phyloP scores from a whole-genome alignment of 2,329 filamentous ascomycete species.

The Fusarium sp. region DNA sequence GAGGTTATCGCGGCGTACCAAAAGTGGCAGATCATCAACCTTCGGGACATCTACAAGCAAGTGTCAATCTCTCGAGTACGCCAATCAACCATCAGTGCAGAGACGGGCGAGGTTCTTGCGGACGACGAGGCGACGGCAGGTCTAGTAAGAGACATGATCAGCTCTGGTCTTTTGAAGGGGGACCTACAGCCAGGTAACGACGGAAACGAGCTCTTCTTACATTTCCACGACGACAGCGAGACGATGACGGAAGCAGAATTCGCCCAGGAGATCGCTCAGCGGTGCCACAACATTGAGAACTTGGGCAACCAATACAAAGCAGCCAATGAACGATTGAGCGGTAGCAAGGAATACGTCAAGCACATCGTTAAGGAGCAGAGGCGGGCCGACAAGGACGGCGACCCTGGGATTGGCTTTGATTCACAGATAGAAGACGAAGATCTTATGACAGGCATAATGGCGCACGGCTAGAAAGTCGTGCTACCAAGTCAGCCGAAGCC shows the following conservation, averaged over 20 bases:
- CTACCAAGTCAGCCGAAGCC: not conserved
- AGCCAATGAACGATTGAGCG: slow-evolving; percentile 66
- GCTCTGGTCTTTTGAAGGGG: slow-evolving; percentile 64
- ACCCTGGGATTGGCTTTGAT: slow-evolving; percentile 57
- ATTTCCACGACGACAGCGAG: slow-evolving; percentile 60
- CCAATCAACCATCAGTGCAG: slow-evolving; percentile 64
- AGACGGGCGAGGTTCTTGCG: slow-evolving; percentile 61
- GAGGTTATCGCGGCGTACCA: slow-evolving; percentile 79
- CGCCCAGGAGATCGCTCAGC: slow-evolving; percentile 58
- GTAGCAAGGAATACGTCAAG: slow-evolving; percentile 68
- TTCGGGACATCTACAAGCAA: slow-evolving; percentile 77
- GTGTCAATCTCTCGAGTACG: slow-evolving; percentile 67
- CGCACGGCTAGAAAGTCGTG: slow-evolving; percentile 24
- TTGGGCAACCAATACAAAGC: slow-evolving; percentile 62
- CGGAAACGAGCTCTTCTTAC: slow-evolving; percentile 61
- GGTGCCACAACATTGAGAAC: slow-evolving; percentile 57
- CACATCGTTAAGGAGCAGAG: slow-evolving; percentile 61
- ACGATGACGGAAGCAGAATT: slow-evolving; percentile 65
- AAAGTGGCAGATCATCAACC: slow-evolving; percentile 78
- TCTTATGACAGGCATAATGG: slow-evolving; percentile 64
- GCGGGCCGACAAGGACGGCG: slow-evolving; percentile 59
- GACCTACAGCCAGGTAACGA: slow-evolving; percentile 61
- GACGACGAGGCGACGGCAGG: slow-evolving; percentile 58
- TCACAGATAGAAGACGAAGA: slow-evolving; percentile 70
- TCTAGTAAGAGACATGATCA: slow-evolving; percentile 68